A percentile compares a stretch with the other conserved stretches of the same genome.
phyloP scores from a whole-genome alignment of 495 filamentous ascomycete genomes.

The Immersiella caudata region DNA sequence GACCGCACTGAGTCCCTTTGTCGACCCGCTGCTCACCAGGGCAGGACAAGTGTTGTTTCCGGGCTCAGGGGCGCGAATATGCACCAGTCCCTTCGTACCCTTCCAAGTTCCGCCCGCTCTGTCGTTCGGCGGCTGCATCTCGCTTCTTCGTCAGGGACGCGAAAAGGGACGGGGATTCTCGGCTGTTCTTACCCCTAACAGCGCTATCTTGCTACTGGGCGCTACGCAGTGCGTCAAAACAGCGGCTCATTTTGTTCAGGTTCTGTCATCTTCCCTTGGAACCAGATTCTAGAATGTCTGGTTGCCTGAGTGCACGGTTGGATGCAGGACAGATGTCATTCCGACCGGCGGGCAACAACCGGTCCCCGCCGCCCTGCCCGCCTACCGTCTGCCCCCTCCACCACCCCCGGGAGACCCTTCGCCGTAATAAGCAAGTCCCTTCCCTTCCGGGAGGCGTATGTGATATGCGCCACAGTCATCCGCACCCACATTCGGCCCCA shows the following conservation, averaged over 20 bases:
- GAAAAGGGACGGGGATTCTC: constrained; percentile 6
- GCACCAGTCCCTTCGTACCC: neutral
- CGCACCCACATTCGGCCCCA: constrained; percentile 7
- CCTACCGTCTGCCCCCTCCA: neutral
- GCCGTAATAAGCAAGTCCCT: constrained; percentile 17
- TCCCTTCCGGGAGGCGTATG: neutral
- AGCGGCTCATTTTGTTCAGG: neutral
- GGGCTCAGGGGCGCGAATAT: neutral
- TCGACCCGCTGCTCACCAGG: neutral
- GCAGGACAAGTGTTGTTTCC: neutral
- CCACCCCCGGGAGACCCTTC: constrained; percentile 4
- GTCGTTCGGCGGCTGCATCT: constrained; percentile 1
- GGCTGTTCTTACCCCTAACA: constrained; percentile 7
- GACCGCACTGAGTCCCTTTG: neutral
- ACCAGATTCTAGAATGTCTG: constrained; percentile 3
- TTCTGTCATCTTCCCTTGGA: neutral
- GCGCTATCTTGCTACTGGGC: neutral
- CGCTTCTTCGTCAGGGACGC: constrained; percentile 4
- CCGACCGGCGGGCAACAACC: neutral
- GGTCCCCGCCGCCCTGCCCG: neutral
- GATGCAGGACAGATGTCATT: neutral
- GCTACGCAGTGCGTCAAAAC: neutral
- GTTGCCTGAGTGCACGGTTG: neutral
- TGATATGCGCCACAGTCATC: neutral
- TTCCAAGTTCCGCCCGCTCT: neutral